Percentiles rank a stretch among this genome's conserved stretches.
phyloP scores from a whole-genome alignment of 768 basidiomycete species.

The Lentinula lateritia region DNA sequence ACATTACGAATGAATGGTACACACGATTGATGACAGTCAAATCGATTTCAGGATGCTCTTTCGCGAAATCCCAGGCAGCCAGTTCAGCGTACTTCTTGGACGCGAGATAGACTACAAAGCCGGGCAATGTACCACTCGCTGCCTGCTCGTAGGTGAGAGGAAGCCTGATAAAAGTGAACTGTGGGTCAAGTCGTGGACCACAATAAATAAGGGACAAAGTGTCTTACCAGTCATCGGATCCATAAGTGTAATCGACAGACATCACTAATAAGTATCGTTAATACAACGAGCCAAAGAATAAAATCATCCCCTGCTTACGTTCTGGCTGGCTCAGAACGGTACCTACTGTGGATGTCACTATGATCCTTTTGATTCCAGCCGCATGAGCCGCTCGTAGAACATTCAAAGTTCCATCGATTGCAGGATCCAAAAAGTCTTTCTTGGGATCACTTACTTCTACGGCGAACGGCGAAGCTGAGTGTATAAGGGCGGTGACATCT shows the following conservation, averaged over 20 bases:
- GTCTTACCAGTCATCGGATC: neutral
- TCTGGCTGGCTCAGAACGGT: constrained; percentile 6
- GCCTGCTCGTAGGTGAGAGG: constrained; percentile 13
- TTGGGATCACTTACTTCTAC: constrained; percentile 9
- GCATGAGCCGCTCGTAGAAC: constrained; percentile 16
- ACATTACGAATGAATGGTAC: neutral
- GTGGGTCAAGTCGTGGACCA: neutral
- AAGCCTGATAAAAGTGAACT: constrained; percentile 9
- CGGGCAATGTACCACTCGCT: constrained; percentile 3
- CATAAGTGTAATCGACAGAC: neutral
- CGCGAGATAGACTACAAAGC: constrained; percentile 14
- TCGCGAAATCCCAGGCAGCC: constrained; percentile 20
- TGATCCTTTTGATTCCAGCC: constrained; percentile 14
- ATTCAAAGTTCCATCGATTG: constrained; percentile 16
- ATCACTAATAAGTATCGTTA: neutral
- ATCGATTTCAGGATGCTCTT: constrained; percentile 11
- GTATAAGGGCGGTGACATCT: neutral
- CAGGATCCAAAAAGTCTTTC: constrained; percentile 18
- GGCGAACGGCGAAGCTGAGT: constrained; percentile 9
- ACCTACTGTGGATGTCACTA: constrained; percentile 15
- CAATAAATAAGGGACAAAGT: neutral
- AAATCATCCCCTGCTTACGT: neutral
- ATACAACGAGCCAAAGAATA: neutral
- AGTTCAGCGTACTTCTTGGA: constrained; percentile 21
- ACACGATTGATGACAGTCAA: constrained; percentile 13